Percentiles rank a stretch among this genome's conserved stretches.
Evolutionary conservation across 768 basidiomycete genomes (phyloP).

Genomic region (Wakefieldia striispora): DNA sequence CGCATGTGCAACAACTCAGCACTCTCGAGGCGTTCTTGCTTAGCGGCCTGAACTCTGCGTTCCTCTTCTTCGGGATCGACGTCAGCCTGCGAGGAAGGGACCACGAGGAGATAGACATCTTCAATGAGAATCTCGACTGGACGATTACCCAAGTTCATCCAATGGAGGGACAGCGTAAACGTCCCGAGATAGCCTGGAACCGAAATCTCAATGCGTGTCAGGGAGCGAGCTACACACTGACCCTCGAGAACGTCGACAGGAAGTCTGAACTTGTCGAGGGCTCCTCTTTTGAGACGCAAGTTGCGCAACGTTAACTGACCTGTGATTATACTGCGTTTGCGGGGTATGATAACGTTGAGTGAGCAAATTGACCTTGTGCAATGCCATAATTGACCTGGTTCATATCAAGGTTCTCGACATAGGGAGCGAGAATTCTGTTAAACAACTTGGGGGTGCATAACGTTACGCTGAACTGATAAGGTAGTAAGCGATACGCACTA

Average conservation of each 20-base stretch:
- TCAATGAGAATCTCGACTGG: conserved; percentile 91
- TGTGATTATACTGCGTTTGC: conserved; percentile 27
- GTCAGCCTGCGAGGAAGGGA: conserved; percentile 69
- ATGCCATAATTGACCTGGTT: conserved; percentile 94
- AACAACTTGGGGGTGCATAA: conserved; percentile 51
- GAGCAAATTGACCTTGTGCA: conserved; percentile 58
- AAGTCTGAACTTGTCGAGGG: conserved; percentile 91
- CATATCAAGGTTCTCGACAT: conserved; percentile 94
- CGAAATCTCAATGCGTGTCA: neutral
- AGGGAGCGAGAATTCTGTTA: conserved; percentile 89
- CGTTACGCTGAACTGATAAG: neutral
- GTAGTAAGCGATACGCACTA: conserved; percentile 40
- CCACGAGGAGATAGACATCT: conserved; percentile 92
- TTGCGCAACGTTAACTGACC: conserved; percentile 78
- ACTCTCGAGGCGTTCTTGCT: conserved; percentile 84
- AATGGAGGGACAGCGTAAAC: conserved; percentile 82
- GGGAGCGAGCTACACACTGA: conserved; percentile 20
- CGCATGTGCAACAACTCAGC: conserved; percentile 80
- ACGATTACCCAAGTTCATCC: conserved; percentile 85
- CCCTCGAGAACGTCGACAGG: conserved; percentile 96
- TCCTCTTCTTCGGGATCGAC: conserved; percentile 85
- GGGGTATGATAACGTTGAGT: neutral
- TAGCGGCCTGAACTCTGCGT: conserved; percentile 74
- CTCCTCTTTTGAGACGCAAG: conserved; percentile 87
- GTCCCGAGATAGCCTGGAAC: conserved; percentile 76